Conservation (phyloP, 1,284 basidiomycete genomes). For the Cutaneotrichosporon sp. region DNA sequence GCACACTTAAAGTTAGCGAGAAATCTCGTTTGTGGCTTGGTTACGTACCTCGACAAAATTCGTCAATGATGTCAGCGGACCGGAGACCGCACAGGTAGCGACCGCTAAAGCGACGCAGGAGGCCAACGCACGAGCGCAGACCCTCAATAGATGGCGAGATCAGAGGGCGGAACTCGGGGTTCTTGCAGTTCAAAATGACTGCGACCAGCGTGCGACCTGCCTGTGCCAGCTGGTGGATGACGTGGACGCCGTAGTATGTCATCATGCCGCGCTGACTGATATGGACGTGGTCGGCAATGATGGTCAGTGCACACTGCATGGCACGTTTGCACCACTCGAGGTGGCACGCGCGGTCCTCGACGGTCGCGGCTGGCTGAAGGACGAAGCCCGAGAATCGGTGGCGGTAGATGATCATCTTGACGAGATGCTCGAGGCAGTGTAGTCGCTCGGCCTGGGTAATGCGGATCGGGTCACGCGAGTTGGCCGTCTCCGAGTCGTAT, state of each 20-base stretch:
- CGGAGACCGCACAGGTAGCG: constrained; percentile 72
- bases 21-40: neutral
- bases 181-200: constrained; percentile 66
- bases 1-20: constrained; percentile 61
- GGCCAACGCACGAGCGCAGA: constrained; percentile 75
- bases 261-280: constrained; percentile 74
- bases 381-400: constrained; percentile 55
- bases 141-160: constrained; percentile 78
- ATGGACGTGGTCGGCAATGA: constrained; percentile 76
- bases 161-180: constrained; percentile 59
- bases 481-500: constrained; percentile 73
- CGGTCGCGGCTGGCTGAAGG: constrained; percentile 49
- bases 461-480: constrained; percentile 79
- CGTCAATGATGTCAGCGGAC: constrained; percentile 85
- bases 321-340: constrained; percentile 57
- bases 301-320: constrained; percentile 60
- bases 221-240: constrained; percentile 87
- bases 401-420: constrained; percentile 63
- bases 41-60: constrained; percentile 79
- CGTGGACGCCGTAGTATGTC: constrained; percentile 91
- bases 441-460: constrained; percentile 81
- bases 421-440: constrained; percentile 78
- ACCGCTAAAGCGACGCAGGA: constrained; percentile 60
- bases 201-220: constrained; percentile 85
- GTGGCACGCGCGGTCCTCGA: constrained; percentile 50